Conservation (phyloP, 768 basidiomycete genomes). For the Boletus coccyginus region DNA sequence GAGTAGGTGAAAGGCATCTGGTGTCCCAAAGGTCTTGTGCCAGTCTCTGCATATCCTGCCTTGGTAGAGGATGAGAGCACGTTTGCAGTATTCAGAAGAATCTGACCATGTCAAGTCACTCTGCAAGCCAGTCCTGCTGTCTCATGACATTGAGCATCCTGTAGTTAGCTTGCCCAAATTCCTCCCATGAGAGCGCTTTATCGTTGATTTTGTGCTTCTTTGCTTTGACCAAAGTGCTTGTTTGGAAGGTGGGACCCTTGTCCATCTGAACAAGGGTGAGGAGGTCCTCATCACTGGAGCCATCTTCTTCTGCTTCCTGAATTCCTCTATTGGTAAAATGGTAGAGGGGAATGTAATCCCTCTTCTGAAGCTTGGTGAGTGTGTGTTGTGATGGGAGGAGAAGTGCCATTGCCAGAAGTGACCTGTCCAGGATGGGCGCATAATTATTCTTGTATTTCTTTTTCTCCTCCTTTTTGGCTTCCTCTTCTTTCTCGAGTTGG, state of each 20-base stretch:
- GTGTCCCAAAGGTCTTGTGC: background rate
- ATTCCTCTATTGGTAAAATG: background rate
- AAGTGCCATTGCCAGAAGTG: fast-evolving
- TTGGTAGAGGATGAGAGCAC: background rate
- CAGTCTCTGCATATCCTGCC: background rate
- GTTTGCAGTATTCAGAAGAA: background rate
- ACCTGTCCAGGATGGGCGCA: background rate
- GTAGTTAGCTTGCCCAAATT: background rate
- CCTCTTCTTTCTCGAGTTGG: background rate
- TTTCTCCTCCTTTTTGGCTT: background rate
- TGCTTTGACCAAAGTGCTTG: fast-evolving
- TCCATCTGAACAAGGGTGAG: background rate
- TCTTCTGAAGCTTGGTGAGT: background rate
- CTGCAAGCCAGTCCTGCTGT: background rate
- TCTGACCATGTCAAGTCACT: fast-evolving
- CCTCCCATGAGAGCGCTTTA: fast-evolving
- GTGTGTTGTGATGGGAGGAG: background rate
- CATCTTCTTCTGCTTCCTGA: background rate
- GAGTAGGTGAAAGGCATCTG: background rate
- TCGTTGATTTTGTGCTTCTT: background rate
- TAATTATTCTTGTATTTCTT: background rate
- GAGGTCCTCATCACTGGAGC: background rate
- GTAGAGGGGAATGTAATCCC: background rate
- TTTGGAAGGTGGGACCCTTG: background rate
- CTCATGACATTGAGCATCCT: background rate